phyloP scores from a whole-genome alignment of 306 rosid genomes.

The Gillenia trifoliata region DNA sequence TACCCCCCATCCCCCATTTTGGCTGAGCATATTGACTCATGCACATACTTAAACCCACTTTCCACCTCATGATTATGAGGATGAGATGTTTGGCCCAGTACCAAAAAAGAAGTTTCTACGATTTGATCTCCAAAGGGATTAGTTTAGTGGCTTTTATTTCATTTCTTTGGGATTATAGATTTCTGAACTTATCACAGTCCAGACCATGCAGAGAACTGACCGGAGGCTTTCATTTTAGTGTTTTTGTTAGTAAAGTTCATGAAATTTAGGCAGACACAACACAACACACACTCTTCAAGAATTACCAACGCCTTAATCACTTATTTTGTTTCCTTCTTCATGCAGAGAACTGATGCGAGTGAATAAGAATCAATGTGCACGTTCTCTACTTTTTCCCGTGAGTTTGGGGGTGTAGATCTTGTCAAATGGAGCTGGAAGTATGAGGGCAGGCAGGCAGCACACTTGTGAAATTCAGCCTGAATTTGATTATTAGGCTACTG shows the following conservation, averaged over 20 bases:
- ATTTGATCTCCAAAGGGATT: not conserved
- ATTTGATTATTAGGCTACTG: conserved; percentile 11
- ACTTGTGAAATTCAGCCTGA: not conserved
- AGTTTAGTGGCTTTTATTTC: not conserved
- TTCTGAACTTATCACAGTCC: not conserved
- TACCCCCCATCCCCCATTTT: not conserved
- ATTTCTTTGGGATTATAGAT: not conserved
- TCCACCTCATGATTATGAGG: not conserved
- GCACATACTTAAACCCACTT: not conserved
- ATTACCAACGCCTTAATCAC: not conserved
- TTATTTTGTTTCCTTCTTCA: not conserved
- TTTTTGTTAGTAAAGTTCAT: not conserved
- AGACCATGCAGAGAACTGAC: not conserved
- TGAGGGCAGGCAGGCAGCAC: conserved; percentile 6
- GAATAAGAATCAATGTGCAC: conserved; percentile 15
- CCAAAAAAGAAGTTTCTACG: not conserved
- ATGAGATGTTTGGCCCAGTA: not conserved
- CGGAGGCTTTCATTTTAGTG: not conserved
- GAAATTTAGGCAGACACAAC: not conserved
- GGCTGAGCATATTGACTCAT: not conserved
- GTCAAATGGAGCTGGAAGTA: conserved; percentile 3
- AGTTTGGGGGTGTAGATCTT: not conserved
- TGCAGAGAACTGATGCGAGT: conserved; percentile 50
- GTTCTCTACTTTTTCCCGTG: not conserved
- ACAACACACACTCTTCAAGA: not conserved